Base-by-base conservation (phyloP, 2,329 filamentous ascomycete species). In the Dendryphion nanum region DNA sequence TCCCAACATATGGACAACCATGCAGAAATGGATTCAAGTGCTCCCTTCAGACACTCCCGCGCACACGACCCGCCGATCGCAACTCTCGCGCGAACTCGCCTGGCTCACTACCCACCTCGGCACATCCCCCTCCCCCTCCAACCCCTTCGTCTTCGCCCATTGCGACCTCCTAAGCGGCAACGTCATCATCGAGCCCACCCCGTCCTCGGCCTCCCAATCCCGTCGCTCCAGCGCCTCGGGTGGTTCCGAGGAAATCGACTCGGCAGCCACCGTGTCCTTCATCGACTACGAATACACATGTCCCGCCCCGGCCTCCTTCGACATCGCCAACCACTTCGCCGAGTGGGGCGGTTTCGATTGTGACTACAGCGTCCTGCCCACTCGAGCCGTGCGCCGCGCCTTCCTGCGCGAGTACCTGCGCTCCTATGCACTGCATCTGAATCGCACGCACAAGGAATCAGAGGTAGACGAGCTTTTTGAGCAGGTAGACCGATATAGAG, bases 261-360 rank as follows among this genome's bases (percentile, higher is more conserved):
- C 50, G 13, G 50, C 61, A 3, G 55, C 57, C 10, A 53, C 49
- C 24, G 63, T 67, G 18, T 56, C 58, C 59, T 97, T 98, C 69
- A 98, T 98, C 64, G 93, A 98, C 70, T 98, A 97, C 72, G 93
- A 98, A 67, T 98, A 98, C 67, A 89, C 90, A 12, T 93, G 89
- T 4, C 90, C 93, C 2, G 91, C 90, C 1, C 91, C 91, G 2
- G 89, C 90, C 4, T 90, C 91, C 2, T 98, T 98, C 68, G 93
- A 98, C 64, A 83, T 98, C 53, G 85, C 91, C 35, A 98, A 98
- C 70, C 93, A 98, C 73, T 95, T 98, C 63, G 89, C 93, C 33
- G 93, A 98, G 70, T 98, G 93, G 91, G 90, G 85, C 43, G 93
- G 93, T 40, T 96, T 96, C 59, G 89, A 95, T 55, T 98, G 93